Conservation (phyloP, 169 alveolate genomes). For the Hepatocystis sp. region DNA sequence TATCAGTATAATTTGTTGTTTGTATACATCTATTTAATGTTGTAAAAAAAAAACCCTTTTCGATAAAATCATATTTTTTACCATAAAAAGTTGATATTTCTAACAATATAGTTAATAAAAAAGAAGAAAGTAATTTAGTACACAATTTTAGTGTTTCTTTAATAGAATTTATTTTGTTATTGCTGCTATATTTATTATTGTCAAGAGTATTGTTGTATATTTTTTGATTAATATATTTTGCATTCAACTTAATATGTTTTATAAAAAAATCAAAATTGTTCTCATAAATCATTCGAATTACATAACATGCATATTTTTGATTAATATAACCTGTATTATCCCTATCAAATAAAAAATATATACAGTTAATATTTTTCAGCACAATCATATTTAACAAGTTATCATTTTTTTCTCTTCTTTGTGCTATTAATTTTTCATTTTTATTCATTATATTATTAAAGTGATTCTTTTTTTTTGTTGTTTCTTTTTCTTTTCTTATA, state of each 20-base stretch:
- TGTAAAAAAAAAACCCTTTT: constrained; percentile 27
- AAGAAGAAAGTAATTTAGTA: too few relatives aligned
- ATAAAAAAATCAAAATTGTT: constrained; percentile 34
- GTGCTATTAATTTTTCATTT: too few relatives aligned
- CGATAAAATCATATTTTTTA: constrained; percentile 22
- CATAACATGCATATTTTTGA: constrained; percentile 40
- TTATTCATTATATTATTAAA: not conserved
- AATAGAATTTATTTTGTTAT: too few relatives aligned
- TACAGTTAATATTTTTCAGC: constrained; percentile 48
- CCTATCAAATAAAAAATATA: constrained; percentile 62
- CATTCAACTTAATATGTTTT: constrained; percentile 43
- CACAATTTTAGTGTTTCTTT: not conserved
- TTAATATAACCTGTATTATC: constrained; percentile 52
- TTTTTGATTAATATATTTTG: not conserved
- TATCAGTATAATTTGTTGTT: not conserved
- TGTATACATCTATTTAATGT: constrained; percentile 10
- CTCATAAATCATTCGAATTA: constrained; percentile 60
- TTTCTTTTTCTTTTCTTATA: too few relatives aligned
- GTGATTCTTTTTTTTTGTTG: not conserved
- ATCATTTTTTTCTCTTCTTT: constrained; percentile 4
- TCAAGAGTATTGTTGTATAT: too few relatives aligned
- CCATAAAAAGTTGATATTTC: constrained; percentile 38
- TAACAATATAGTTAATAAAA: constrained; percentile 12
- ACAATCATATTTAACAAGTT: constrained; percentile 22
- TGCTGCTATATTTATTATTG: not conserved